Evolutionary conservation across 2,329 filamentous ascomycete genomes (phyloP).

Genomic region (Aspergillus caelatus): DNA sequence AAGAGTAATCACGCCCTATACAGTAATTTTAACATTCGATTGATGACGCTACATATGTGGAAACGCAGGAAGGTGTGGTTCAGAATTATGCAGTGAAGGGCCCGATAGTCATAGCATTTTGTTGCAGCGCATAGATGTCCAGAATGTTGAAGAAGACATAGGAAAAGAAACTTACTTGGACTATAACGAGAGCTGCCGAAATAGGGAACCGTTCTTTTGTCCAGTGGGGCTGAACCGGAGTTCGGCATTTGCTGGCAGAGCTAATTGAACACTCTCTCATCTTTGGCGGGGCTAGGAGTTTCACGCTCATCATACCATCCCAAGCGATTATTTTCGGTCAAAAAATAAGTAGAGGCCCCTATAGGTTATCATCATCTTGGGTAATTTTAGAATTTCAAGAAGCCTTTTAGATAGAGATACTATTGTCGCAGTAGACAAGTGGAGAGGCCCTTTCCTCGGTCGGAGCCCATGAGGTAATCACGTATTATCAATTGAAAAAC

Average conservation of each 20-base stretch:
- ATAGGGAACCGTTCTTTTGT: too few species aligned
- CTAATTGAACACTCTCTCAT: neutral
- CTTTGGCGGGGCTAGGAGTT: neutral
- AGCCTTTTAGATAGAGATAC: neutral
- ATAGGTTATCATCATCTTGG: too few species aligned
- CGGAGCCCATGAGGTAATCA: neutral
- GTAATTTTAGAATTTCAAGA: neutral
- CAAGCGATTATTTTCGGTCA: neutral
- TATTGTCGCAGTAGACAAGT: neutral
- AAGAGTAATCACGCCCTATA: too few species aligned
- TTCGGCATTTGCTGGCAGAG: neutral
- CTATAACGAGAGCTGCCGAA: too few species aligned
- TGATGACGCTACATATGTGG: neutral
- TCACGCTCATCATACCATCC: neutral
- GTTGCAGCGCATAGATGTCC: neutral
- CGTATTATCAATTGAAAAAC: neutral
- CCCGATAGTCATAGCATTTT: neutral
- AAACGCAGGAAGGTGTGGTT: neutral
- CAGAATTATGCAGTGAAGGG: neutral
- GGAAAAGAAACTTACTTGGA: too few species aligned
- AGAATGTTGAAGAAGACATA: neutral
- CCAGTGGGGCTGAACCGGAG: neutral
- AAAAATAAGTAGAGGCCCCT: neutral
- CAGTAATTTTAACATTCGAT: neutral
- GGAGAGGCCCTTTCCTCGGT: neutral